Evolutionary conservation across 73 alveolate genomes (phyloP).

Genomic region (Diophrys sp.): DNA sequence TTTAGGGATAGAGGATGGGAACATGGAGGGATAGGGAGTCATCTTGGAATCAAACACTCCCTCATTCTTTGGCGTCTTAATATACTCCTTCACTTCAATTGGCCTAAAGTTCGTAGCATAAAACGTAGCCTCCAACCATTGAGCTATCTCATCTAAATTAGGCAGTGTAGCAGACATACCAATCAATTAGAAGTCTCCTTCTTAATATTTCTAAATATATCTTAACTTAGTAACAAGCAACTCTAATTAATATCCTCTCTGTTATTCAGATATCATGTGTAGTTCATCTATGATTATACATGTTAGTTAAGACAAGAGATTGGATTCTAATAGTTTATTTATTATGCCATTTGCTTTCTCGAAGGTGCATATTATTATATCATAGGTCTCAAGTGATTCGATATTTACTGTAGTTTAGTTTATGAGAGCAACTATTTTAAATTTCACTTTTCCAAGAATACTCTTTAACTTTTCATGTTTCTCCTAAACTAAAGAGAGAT

Average conservation of each 20-base stretch:
- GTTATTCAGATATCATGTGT: slow-evolving; percentile 77
- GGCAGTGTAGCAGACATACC: slow-evolving; percentile 92
- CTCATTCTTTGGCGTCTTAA: slow-evolving; percentile 23
- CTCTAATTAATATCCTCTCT: slow-evolving; percentile 80
- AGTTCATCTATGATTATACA: slow-evolving; percentile 75
- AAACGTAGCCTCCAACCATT: slow-evolving; percentile 64
- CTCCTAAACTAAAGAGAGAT: slow-evolving; percentile 37
- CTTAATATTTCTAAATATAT: slow-evolving; percentile 39
- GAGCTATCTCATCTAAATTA: slow-evolving; percentile 72
- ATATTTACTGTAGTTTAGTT: slow-evolving; percentile 13
- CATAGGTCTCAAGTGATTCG: slow-evolving; percentile 3
- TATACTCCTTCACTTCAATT: slow-evolving; percentile 31
- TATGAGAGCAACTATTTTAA: slow-evolving; percentile 9
- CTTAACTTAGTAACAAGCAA: slow-evolving; percentile 70
- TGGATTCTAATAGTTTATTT: slow-evolving; percentile 16
- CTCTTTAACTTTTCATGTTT: slow-evolving; percentile 20
- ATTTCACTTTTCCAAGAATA: background rate
- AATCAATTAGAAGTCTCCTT: slow-evolving; percentile 56
- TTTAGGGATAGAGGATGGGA: no score
- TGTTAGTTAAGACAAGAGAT: background rate
- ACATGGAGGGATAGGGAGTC: no score
- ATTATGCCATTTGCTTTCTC: slow-evolving; percentile 55
- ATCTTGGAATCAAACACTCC: no score
- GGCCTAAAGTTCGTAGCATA: slow-evolving; percentile 57
- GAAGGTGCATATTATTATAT: slow-evolving; percentile 41